Evolutionary conservation across 768 basidiomycete species (phyloP), one percentile per base, ranked within the genome.

Genomic region (Hebeloma cylindrosporum): DNA sequence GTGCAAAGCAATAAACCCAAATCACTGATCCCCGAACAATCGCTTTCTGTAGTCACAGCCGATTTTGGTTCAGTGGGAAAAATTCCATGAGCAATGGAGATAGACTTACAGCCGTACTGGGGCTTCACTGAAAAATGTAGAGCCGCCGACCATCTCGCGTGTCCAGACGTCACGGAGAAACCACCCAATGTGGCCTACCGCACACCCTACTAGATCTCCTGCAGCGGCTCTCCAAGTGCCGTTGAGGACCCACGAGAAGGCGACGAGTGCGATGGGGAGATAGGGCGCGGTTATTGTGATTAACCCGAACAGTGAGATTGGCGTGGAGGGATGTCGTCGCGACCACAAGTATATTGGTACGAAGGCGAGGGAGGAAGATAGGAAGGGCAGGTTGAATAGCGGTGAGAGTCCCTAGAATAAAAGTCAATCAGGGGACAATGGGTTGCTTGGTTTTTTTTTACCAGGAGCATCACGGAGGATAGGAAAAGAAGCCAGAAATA

Each of bases 271-370:
- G 22, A 94, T 67, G 2, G 95, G 95, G 5, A 99, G 83, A 64
- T 99, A 97, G 0, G 95, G 92, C 0, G 95, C 95, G 0, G 91
- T 87, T 59, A 99, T 93, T 3, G 91, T 97, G 58, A 98, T 75
- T 20, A 98, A 72, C 7, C 95, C 95, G 56, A 99, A 96, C 11
- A 99, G 79, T 2, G 92, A 94, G 46, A 99, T 93, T n/a, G 92
- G 91, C 3, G 93, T 91, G 3, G 86, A 82, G 3, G 95, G 93
- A 62, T 99, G 95, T 16, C 93, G 78, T 41, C 95, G 74, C 13
- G 93, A 93, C 96, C 96, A 99, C 48, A 98, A 74, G 64, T 99
- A 99, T 29, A 97, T 96, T 3, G 95, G 88, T 2, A 95, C 90
- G 59, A 95, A 96, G 0, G 93, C 93, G 22, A 95, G 78, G 0